A percentile compares a stretch with the other conserved stretches of the same genome.
Conservation (phyloP, 1,284 basidiomycete species). For the Inonotus obliquus region DNA sequence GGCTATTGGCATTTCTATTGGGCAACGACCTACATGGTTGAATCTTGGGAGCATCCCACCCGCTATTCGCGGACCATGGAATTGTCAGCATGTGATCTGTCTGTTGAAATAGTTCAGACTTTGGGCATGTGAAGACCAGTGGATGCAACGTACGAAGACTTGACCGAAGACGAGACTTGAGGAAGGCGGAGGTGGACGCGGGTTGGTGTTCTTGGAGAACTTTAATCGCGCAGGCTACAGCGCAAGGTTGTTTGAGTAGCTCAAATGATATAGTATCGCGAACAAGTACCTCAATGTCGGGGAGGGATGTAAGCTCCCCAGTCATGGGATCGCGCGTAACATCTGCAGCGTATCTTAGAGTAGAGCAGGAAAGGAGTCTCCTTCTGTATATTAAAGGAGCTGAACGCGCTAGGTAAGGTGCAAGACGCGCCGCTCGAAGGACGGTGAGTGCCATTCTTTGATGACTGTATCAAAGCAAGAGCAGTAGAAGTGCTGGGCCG, state of each 20-base stretch:
- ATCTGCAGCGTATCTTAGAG: neutral
- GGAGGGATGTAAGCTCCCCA: constrained; percentile 37
- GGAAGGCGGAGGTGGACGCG: constrained; percentile 48
- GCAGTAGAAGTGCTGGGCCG: neutral
- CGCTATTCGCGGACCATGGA: constrained; percentile 67
- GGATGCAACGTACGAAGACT: constrained; percentile 51
- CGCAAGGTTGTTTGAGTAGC: neutral
- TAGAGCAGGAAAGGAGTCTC: constrained; percentile 2
- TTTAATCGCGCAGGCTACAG: constrained; percentile 44
- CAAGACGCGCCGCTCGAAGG: constrained; percentile 4
- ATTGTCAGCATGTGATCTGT: constrained; percentile 94
- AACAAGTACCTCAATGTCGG: constrained; percentile 39
- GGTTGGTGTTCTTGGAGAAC: constrained; percentile 45
- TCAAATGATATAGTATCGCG: neutral
- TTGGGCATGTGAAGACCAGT: neutral
- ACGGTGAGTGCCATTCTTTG: constrained; percentile 7
- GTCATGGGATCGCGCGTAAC: constrained; percentile 39
- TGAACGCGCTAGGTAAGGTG: neutral
- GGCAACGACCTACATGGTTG: constrained; percentile 59
- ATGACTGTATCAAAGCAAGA: neutral
- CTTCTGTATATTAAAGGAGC: neutral
- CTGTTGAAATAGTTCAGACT: constrained; percentile 30
- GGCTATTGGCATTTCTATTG: neutral
- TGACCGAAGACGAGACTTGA: constrained; percentile 61
- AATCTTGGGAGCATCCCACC: constrained; percentile 85